Base-by-base conservation (phyloP, 345 rosid species). In the Arabis hirsuta region DNA sequence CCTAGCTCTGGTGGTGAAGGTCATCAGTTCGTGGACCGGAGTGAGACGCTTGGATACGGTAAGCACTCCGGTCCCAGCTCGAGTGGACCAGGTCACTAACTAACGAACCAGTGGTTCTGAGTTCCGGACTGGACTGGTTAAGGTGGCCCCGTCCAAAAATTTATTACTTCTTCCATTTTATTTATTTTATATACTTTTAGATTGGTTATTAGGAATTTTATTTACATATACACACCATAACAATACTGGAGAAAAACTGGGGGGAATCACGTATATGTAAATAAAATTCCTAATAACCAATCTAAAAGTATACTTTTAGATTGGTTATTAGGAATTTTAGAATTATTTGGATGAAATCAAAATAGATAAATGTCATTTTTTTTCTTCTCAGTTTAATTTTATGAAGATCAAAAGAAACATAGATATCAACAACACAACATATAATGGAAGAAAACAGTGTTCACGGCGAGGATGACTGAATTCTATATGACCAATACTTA, bases 1-100 rank as follows among this genome's bases (percentile, higher is more conserved):
- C 86, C 84, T 6, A 83, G 78, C 60, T 65, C 72, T 39, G 77
- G 90, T 67, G 85, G 85, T 14, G 41, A 41, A 6, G 92, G 88
- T 36, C 88, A 85, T 80, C 58, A 31, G 31, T 72, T 36, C 47
- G 65, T 64, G 6, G 73, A 78, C 31, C 39, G 77, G 4, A 42
- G 14, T 3, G 58, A 77, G n/a, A 62, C 78, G 1, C 52, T 79
- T 2, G 84, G 77, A 32, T 78, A 69, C 47, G 72, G 76, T 29
- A 80, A 63, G 55, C 27, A 82, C 11, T 76, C 86, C 0, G 86
- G 90, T 53, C 83, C 84, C 0, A 82, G 81, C 53, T 32, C 80
- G 0, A 71, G 80, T 0, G 77, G 79, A 47, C 62, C 34, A 0
- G 88, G 90, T 50, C 82, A 85, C 55, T 63, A 64, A 73, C 10